A percentile compares a stretch with the other conserved stretches of the same genome.
Evolutionary conservation across 2,329 filamentous ascomycete genomes (phyloP).

Genomic region (Alternaria infectoria): DNA sequence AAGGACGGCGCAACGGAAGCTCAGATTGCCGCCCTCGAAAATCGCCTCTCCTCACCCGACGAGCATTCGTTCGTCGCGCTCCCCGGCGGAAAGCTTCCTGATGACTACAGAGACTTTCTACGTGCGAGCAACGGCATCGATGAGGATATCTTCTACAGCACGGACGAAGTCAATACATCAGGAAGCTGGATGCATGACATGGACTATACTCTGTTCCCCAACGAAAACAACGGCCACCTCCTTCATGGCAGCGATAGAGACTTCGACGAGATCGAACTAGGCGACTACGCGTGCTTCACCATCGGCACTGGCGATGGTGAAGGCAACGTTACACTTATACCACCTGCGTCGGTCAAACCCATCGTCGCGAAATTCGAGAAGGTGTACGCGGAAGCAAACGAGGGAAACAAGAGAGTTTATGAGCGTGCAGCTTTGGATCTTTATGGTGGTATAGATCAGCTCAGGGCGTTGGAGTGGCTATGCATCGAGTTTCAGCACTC

Average conservation of each 20-base stretch:
- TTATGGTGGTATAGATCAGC: slow-evolving; percentile 4
- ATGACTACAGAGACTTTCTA: slow-evolving; percentile 10
- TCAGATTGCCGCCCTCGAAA: slow-evolving; percentile 1
- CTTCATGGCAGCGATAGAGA: no score
- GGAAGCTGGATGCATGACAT: not conserved
- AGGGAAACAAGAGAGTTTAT: not conserved
- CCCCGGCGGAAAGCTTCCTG: not conserved
- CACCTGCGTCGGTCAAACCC: not conserved
- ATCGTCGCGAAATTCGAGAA: not conserved
- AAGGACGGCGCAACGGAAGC: not conserved
- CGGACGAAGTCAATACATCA: not conserved
- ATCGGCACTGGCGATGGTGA: slow-evolving; percentile 1
- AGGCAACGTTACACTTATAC: not conserved
- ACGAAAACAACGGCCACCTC: no score
- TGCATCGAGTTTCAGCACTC: slow-evolving; percentile 6
- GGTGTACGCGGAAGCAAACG: slow-evolving; percentile 1
- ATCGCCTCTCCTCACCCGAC: not conserved
- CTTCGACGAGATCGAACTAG: no score
- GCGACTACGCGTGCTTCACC: not conserved
- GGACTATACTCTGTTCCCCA: not conserved
- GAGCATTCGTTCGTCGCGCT: no score
- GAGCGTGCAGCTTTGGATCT: slow-evolving; percentile 8
- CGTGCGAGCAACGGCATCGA: slow-evolving; percentile 8
- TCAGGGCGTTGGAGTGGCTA: slow-evolving; percentile 11
- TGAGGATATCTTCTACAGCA: not conserved